Evolutionary conservation across 129 eudicot genomes (phyloP), one percentile per base, ranked within the genome.

Genomic region (Glebionis coronaria): DNA sequence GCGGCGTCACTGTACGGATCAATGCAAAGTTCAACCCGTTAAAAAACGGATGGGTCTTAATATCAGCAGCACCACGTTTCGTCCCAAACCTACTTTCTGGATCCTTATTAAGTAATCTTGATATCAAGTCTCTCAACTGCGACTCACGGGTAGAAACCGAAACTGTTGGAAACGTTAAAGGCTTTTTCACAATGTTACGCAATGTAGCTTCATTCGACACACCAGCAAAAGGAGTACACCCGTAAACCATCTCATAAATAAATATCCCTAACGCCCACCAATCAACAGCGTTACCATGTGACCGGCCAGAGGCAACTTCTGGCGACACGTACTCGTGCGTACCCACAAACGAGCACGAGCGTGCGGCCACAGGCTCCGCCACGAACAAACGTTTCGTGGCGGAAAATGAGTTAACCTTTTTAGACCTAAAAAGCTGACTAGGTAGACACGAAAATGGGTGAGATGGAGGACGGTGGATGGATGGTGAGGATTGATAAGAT

Each of bases 251-350:
- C 62, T 92, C 98, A 84, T 92, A 88, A 51, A 92, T 76, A 57
- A 92, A 92, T 1, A 92, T 70, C n/a, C 98, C 98, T 0, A 83
- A 27, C 8, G 98, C 96, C 98, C 98, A 92, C 98, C 98, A 92
- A 71, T 92, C 98, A 19, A 92, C 98, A 9, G 98, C 88, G 19
- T 77, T 92, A 3, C 98, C 98, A 75, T 92, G 98, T 63, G 95
- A 82, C 56, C 77, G 45, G 4, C 96, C 96, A 29, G 95, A 76
- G 0, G 98, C 98, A 23, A 92, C 98, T 78, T 92, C 98, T 9
- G 98, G 96, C 0, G 98, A 75, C 77, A 92, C 95, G 84, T 92
- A 92, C 65, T 92, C 98, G 67, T 92, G 98, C 3, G 98, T 92
- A 44, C 98, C 98, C 0, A 92, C 98, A 44, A 92, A 92, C 1